Evolutionary conservation across 176 grass and related monocot species (phyloP).

Genomic region (Chrysopogon serrulatus): DNA sequence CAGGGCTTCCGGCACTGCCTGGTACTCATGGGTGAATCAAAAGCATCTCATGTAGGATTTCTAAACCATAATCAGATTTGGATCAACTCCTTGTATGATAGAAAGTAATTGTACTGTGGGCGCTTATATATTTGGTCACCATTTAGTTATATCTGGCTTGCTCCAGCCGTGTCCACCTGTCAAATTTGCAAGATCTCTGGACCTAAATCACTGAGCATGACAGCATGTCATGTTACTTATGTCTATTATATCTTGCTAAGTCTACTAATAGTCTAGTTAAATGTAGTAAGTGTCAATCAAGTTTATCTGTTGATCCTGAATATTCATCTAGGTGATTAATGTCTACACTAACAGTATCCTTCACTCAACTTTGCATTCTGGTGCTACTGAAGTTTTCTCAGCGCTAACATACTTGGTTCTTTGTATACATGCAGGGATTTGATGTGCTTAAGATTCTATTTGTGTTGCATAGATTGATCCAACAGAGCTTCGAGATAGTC

Average conservation of each 20-base stretch:
- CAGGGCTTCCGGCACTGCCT: background rate
- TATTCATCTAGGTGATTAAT: background rate
- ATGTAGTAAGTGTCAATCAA: background rate
- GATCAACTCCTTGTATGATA: background rate
- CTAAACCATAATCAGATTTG: background rate
- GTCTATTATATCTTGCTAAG: background rate
- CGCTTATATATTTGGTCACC: background rate
- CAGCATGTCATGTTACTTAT: background rate
- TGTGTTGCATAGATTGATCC: background rate
- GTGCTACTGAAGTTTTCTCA: background rate
- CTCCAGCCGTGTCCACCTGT: background rate
- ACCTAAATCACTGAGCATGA: background rate
- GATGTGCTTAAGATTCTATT: background rate
- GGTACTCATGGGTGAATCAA: background rate
- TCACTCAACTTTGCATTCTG: background rate
- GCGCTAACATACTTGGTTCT: background rate
- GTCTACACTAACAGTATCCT: background rate
- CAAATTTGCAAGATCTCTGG: background rate
- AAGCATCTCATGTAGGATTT: background rate
- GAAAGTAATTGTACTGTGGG: background rate
- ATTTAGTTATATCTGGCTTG: background rate
- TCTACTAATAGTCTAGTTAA: background rate
- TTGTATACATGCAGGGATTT: conserved; percentile 4
- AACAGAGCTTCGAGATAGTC: background rate
- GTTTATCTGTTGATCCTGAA: background rate